Evolutionary conservation across 2,329 filamentous ascomycete species (phyloP), one percentile per base, ranked within the genome.

Genomic region (Cryphonectria naterciae): DNA sequence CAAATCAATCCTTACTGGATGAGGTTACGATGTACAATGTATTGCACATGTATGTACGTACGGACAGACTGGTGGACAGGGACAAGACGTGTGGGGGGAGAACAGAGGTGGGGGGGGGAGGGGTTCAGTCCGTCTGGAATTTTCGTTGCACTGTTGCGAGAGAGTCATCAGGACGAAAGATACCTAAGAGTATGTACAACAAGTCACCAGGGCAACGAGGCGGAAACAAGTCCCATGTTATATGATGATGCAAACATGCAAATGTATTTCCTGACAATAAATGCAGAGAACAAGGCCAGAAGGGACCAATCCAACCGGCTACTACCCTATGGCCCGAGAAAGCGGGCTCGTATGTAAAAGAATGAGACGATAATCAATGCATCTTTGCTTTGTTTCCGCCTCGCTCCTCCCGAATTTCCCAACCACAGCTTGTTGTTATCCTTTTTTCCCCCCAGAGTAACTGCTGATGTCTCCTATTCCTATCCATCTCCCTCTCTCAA

Each of bases 281-380:
- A 49, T 68, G 65, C 56, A 61, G 54, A 60, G 22, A 39, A 62
- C 4, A 49, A 49, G 46, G 49, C 56, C 17, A 67, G 46, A 56
- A 39, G 37, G 37, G 10, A 39, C 37, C 54, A 54, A 60, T 32
- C 54, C 65, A 6, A 19, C n/a, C 37, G 28, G 65, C 65, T 32
- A 60, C 65, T 32, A 60, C 54, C 65, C 52, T 60, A 32, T 28
- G 37, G 35, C 58, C 35, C 58, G 11, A 39, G 58, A 39, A 39
- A 35, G 17, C 3, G 7, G 35, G 54, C 54, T 54, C 43, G 52
- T 68, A 54, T 67, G 65, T 56, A 28, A 70, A 70, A 73, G 41
- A 22, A 73, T 71, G 71, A 73, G 60, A 72, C 63, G 63, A 65
- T 71, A 73, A 67, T 67, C 71, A 65, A 71, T 71, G 68, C 71